Conservation (phyloP, 2,329 filamentous ascomycete species). For the Beauveria sp. region DNA sequence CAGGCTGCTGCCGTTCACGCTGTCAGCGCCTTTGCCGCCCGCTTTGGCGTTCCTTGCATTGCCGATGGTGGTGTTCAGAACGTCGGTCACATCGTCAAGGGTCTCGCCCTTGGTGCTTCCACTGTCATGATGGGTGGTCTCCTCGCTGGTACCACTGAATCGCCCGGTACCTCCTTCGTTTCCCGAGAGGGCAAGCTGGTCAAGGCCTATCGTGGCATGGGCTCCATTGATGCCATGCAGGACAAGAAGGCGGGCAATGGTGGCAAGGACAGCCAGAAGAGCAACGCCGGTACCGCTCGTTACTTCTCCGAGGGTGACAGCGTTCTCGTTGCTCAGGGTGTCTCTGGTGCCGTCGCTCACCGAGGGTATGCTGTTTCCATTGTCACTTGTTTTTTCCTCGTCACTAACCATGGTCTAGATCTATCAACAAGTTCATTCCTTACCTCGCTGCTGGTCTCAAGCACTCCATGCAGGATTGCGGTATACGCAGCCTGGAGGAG, state of each 20-base stretch:
- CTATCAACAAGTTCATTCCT: conserved; percentile 89
- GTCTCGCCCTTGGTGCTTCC: conserved; percentile 84
- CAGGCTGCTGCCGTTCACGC: conserved; percentile 90
- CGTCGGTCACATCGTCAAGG: conserved; percentile 98
- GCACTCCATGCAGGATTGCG: conserved; percentile 95
- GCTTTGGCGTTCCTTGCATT: conserved; percentile 95
- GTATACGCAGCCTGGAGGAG: conserved; percentile 69
- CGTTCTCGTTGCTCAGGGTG: conserved; percentile 92
- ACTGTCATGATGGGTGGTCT: conserved; percentile 99
- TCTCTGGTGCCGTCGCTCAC: conserved; percentile 78
- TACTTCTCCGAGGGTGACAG: conserved; percentile 98
- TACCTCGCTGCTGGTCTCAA: conserved; percentile 94
- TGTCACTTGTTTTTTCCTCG: neutral
- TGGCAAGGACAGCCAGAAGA: conserved; percentile 64
- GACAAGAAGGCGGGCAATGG: conserved; percentile 88
- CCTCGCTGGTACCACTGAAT: conserved; percentile 93
- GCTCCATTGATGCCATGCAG: conserved; percentile 98
- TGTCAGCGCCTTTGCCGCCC: conserved; percentile 80
- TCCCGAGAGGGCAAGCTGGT: conserved; percentile 95
- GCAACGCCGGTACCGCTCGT: conserved; percentile 90
- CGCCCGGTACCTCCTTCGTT: conserved; percentile 92
- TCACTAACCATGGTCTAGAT: conserved; percentile 41
- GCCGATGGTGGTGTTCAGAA: conserved; percentile 98
- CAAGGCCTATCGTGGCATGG: conserved; percentile 99
- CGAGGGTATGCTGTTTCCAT: conserved; percentile 43